Base-by-base conservation (phyloP, 108 stramenopile species). In the Cyclotella cryptica region DNA sequence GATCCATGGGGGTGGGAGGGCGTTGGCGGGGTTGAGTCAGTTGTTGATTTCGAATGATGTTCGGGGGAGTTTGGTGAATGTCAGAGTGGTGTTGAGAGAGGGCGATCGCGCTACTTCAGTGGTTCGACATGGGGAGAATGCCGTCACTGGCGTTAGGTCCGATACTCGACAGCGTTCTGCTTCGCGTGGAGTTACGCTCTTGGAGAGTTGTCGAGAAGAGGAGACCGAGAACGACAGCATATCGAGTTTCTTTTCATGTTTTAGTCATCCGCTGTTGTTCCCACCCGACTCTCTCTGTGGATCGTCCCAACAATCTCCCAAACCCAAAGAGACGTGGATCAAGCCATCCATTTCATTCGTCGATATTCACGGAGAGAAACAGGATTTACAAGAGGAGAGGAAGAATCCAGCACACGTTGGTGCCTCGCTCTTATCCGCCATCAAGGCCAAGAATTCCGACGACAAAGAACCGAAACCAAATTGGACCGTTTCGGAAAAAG, bases 41-140 rank as follows among this genome's bases (percentile, higher is more conserved):
- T 82, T 71, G 21, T 47, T 82, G 19, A 71, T 82, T n/a, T 82
- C 81, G 28, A 65, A 75, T 52, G 81, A 71, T 58, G 74, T 82
- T 57, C 75, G 66, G 74, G 74, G 74, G 45, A 82, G 70, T 24
- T 66, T 45, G 28, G 74, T 82, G 0, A 52, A 59, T 21, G 81
- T 82, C 29, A 24, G 64, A 18, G 55, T 82, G 0, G 67, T 72
- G 9, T 45, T 82, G 43, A 75, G 45, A 10, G 81, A 76, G 46
- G 64, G 70, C n/a, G 70, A 71, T 28, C 74, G 24, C 8, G 45
- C n/a, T 24, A 7, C 9, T 47, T 15, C 15, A 12, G 6, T 19
- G n/a, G 62, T 15, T 41, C 18, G 35, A 35, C 35, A 3, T 14
- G 17, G 62, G 18, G 62, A 30, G 4, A 21, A 41, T 8, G 12